Base-by-base conservation (phyloP, 495 filamentous ascomycete genomes). In the Penicillium silybi region DNA sequence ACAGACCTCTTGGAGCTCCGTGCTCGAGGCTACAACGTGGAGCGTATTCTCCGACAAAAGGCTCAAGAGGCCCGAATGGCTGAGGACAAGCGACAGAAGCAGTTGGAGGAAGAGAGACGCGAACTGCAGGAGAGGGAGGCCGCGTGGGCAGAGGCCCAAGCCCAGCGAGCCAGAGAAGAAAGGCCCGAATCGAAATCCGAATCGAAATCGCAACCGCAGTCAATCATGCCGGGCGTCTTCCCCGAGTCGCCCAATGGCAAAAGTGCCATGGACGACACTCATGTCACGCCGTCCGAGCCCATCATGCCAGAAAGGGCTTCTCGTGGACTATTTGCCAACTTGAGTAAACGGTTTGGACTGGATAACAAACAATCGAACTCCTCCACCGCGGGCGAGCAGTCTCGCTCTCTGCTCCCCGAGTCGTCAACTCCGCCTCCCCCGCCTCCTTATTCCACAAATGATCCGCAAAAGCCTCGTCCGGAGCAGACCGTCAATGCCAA, bases 11-110 rank as follows among this genome's bases (percentile, higher is more conserved):
- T 85, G 34, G 82, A 89, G 53, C 73, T 99, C 9, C 83, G 84
- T 58, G 79, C 78, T 19, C 87, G 91, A 50, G 93, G 93, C 4
- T 96, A 93, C 71, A 97, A 99, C 57, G 93, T 97, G 37, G 88
- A 93, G 48, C 84, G 93, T 15, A 96, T 97, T 59, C 76, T 99
- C 17, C 82, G 86, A 26, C 82, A 84, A 27, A 92, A 90, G 68
- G 90, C 85, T 10, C 85, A 86, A 6, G 91, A 97, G 64, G 85
- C 87, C 13, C 79, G 87, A 23, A 84, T 97, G 58, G 90, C 89
- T 5, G 89, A 97, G 57, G 85, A 89, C 58, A 81, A 87, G 54
- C 80, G 87, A 16, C 80, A 85, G 62, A 88, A 86, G 58, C 83
- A 90, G 37, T 52, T 90, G 13, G 89, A 95, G 41, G 84, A 86